Percentiles rank a stretch among this genome's conserved stretches.
These are phyloP conservation scores for Escovopsis weberi DNA, from an alignment of 2,329 filamentous ascomycete genomes.

Conservation along the genomic window DNA sequence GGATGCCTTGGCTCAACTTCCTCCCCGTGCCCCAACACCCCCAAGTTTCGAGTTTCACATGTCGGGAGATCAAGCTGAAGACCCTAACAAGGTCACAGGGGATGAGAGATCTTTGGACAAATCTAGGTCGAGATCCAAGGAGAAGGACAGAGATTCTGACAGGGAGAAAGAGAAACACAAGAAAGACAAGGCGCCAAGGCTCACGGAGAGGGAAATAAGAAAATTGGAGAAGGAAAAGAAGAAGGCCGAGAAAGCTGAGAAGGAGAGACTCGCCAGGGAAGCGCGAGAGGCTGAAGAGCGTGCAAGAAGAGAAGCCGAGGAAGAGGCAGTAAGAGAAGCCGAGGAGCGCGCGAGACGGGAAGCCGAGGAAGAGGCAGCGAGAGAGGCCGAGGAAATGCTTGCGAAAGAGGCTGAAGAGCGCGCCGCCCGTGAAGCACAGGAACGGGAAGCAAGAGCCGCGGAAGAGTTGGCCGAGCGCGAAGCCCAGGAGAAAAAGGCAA, in stretches of 20 bases:
- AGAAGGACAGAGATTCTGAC: conserved; percentile 23
- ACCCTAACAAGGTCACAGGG: conserved; percentile 22
- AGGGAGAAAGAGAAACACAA: conserved; percentile 18
- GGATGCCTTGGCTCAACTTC: conserved; percentile 25
- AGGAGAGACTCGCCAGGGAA: conserved; percentile 16
- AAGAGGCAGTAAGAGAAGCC: conserved; percentile 13
- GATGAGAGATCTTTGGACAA: conserved; percentile 18
- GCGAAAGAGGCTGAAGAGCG: conserved; percentile 2
- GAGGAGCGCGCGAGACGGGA: conserved; percentile 1
- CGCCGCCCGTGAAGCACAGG: conserved; percentile 3
- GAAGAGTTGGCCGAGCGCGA: conserved; percentile 2
- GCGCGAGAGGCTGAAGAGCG: conserved; percentile 18
- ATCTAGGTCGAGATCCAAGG: conserved; percentile 26
- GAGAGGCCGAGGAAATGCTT: conserved; percentile 2
- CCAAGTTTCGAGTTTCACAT: conserved; percentile 32
- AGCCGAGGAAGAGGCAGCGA: conserved; percentile 3
- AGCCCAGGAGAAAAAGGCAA: conserved; percentile 6
- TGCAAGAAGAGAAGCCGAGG: conserved; percentile 14
- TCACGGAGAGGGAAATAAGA: conserved; percentile 35
- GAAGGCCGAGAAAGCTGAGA: conserved; percentile 26
- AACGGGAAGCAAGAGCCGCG: too few species aligned
- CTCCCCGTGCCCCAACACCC: conserved; percentile 34
- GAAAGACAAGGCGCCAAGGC: conserved; percentile 27
- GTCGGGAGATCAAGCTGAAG: conserved; percentile 17
- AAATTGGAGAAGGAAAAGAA: conserved; percentile 35